Base-by-base conservation (phyloP, 2,329 filamentous ascomycete genomes). In the Venturia asperata region DNA sequence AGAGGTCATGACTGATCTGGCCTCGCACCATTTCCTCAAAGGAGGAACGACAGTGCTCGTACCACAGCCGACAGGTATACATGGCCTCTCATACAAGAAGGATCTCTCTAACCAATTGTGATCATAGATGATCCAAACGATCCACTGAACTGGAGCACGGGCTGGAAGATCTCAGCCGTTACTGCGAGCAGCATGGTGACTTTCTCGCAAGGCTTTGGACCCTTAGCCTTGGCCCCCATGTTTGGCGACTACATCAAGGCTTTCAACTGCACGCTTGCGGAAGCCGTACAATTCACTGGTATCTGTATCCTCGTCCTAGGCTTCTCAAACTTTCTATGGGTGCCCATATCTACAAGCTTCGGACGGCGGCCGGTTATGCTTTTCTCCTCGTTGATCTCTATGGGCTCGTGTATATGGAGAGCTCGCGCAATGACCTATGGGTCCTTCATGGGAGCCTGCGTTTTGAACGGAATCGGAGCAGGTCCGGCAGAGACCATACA, bases 11-110 rank as follows among this genome's bases (percentile, higher is more conserved):
- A 74, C 78, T 10, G 82, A 88, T 77, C 80, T 87, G 45, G 84
- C 83, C 24, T 76, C 77, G 0, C 83, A 86, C 73, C 85, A 87
- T 72, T 88, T 88, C 70, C 83, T 87, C 70, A 87, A 87, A 70
- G 77, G 78, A 27, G 72, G 73, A 24, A 70, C 71, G 34, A 73
- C 74, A 27, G 80, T 81, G 19, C 73, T 83, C n/a, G 79, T 82
- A 11, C 81, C 81, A 34, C 81, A 83, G 67, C 81, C 81, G 6
- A 80, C 78, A 0, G 52, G 52, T 58, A 58, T 9, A n/a, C 19
- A 10, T n/a, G 52, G 30, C 52, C 17, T 34, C 5, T 15, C 10
- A 19, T 17, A n/a, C 21, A 24, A 19, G 52, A 37, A 58, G 30
- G 30, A n/a, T 2, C 37, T 10, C 5, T 5, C 27, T 5, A 52